phyloP scores from a whole-genome alignment of 1,284 basidiomycete genomes.

The Uromyces viciae-fabae region DNA sequence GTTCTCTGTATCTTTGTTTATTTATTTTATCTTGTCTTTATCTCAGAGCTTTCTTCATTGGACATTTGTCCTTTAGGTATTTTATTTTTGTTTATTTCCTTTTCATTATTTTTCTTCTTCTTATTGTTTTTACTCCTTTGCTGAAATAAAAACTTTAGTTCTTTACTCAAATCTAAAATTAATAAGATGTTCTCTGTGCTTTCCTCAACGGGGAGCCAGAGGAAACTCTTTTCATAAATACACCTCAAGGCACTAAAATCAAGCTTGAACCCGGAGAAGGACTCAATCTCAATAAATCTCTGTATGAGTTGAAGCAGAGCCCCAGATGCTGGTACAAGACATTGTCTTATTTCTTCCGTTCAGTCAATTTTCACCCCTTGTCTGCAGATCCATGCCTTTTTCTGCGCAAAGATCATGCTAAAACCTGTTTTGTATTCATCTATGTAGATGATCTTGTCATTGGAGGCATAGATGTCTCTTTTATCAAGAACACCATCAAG shows the following conservation, averaged over 20 bases:
- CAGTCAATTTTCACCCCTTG: background rate
- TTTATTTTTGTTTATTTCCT: no score
- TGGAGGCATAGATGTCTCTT: background rate
- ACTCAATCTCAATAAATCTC: background rate
- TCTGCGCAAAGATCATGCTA: background rate
- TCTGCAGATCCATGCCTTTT: background rate
- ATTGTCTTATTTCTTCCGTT: background rate
- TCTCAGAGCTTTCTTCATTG: no score
- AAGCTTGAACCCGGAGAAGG: background rate
- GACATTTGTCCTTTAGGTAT: no score
- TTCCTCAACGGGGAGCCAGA: conserved; percentile 11
- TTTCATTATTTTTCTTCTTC: no score
- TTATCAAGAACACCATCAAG: background rate
- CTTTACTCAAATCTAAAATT: no score
- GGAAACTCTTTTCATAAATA: background rate
- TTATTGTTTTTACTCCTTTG: no score
- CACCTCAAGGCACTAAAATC: background rate
- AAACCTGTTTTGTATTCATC: background rate
- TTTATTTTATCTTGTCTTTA: no score
- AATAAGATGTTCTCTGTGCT: no score
- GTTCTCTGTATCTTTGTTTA: no score
- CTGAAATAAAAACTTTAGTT: no score
- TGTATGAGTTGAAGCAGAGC: background rate
- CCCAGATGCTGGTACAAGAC: background rate
- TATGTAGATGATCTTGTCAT: conserved; percentile 23